Evolutionary conservation across 1,139 yeast genomes (phyloP).

Genomic region (Yamadazyma membranifaciens): DNA sequence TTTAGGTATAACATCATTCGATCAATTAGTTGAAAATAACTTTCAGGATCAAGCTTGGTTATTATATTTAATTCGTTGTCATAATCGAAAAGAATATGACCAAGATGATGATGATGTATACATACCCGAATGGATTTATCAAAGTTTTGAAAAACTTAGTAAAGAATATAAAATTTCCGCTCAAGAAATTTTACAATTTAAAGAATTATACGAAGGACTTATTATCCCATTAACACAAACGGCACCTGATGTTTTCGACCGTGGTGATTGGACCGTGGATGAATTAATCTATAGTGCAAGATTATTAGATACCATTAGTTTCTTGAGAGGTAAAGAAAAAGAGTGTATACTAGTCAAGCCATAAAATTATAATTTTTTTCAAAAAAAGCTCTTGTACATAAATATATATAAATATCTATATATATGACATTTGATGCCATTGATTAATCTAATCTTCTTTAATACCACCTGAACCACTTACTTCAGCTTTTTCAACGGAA

Average conservation of each 20-base stretch:
- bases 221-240: slow-evolving; percentile 51
- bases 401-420: slow-evolving; percentile 1
- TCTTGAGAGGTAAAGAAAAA: slow-evolving; percentile 56
- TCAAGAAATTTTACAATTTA: slow-evolving; percentile 54
- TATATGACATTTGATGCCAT: too few species aligned
- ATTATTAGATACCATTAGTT: slow-evolving; percentile 56
- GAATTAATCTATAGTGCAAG: slow-evolving; percentile 59
- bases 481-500: slow-evolving; percentile 81
- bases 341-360: slow-evolving; percentile 57
- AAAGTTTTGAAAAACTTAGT: slow-evolving; percentile 41
- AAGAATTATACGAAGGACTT: slow-evolving; percentile 52
- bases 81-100: slow-evolving; percentile 42
- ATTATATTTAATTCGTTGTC: slow-evolving; percentile 61
- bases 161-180: slow-evolving; percentile 30
- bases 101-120: slow-evolving; percentile 28
- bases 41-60: slow-evolving; percentile 61
- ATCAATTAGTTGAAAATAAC: slow-evolving; percentile 45
- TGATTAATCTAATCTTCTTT: slow-evolving; percentile 79
- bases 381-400: slow-evolving; percentile 4
- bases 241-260: slow-evolving; percentile 60
- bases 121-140: slow-evolving; percentile 54
- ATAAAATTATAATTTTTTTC: not conserved
- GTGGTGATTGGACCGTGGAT: slow-evolving; percentile 64
- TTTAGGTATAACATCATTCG: slow-evolving; percentile 57
- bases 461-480: slow-evolving; percentile 84